These are phyloP conservation scores for Eudorina sp. DNA, from an alignment of 139 green algal genomes.

Conservation along the genomic window DNA sequence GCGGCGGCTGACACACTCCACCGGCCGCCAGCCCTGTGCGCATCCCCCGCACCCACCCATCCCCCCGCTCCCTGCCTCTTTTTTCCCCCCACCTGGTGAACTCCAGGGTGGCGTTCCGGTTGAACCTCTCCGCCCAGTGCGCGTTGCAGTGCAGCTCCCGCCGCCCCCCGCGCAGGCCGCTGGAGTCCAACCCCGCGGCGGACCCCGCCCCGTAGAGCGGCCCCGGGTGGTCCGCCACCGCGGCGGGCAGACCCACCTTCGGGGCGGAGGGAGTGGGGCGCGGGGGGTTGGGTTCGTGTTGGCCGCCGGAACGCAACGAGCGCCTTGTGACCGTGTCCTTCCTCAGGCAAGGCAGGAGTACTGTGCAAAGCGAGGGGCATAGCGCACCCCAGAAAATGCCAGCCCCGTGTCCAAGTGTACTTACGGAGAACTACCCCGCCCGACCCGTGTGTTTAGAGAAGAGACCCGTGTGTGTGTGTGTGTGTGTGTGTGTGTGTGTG, in stretches of 20 bases:
- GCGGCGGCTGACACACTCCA: too few relatives aligned
- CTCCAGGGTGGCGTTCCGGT: constrained; percentile 81
- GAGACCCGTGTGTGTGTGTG: background rate
- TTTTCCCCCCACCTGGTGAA: constrained; percentile 72
- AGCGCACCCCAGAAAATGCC: too few relatives aligned
- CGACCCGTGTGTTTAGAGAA: too few relatives aligned
- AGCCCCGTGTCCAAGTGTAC: too few relatives aligned
- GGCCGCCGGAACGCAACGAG: too few relatives aligned
- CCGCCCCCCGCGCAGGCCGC: background rate
- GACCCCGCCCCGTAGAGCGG: constrained; percentile 6
- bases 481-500: background rate
- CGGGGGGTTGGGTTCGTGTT: background rate
- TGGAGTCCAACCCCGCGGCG: background rate
- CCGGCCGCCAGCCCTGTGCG: too few relatives aligned
- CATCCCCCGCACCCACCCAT: background rate
- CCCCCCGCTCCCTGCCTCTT: background rate
- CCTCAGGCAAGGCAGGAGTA: too few relatives aligned
- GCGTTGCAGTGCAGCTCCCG: constrained; percentile 65
- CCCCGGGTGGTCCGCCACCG: constrained; percentile 66
- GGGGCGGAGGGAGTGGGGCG: background rate
- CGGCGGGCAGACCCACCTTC: constrained; percentile 80
- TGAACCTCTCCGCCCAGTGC: constrained; percentile 74
- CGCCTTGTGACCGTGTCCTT: too few relatives aligned
- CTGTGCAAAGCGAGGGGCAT: too few relatives aligned
- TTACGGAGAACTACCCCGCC: too few relatives aligned